Percentiles rank a stretch among this genome's conserved stretches.
These are phyloP conservation scores for Dryas drummondii DNA, from an alignment of 306 rosid genomes.

Conservation along the genomic window DNA sequence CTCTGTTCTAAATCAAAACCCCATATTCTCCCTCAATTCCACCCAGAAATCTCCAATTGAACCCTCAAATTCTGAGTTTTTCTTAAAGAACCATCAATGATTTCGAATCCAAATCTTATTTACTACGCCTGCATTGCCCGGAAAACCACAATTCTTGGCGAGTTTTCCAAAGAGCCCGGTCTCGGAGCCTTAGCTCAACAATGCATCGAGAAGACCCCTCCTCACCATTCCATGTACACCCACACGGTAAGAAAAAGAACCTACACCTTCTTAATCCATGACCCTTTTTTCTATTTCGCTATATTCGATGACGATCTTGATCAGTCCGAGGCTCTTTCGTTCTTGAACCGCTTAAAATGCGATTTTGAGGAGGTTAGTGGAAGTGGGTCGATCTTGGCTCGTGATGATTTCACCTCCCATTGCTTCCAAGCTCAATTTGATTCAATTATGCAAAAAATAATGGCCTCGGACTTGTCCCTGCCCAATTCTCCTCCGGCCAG, in stretches of 20 bases:
- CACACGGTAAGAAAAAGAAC: slow-evolving; percentile 59
- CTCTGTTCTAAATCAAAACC: background rate
- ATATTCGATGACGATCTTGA: slow-evolving; percentile 47
- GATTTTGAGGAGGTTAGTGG: slow-evolving; percentile 33
- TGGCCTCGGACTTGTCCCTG: slow-evolving; percentile 26
- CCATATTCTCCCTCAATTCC: background rate
- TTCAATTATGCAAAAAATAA: slow-evolving; percentile 31
- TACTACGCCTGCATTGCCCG: slow-evolving; percentile 76
- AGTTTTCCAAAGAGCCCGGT: slow-evolving; percentile 44
- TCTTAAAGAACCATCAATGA: slow-evolving; percentile 33
- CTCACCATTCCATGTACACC: slow-evolving; percentile 54
- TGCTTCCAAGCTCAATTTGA: slow-evolving; percentile 66
- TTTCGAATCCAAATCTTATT: slow-evolving; percentile 60
- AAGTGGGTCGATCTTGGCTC: slow-evolving; percentile 20
- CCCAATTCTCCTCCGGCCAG: slow-evolving; percentile 22
- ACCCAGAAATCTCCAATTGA: background rate
- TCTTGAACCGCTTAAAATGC: slow-evolving; percentile 47
- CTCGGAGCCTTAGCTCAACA: slow-evolving; percentile 54
- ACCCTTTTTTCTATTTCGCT: slow-evolving; percentile 58
- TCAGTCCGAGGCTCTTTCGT: slow-evolving; percentile 48
- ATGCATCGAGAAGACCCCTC: slow-evolving; percentile 66
- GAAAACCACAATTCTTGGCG: slow-evolving; percentile 56
- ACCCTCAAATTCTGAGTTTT: background rate
- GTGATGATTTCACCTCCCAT: slow-evolving; percentile 27
- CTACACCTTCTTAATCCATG: slow-evolving; percentile 53